Evolutionary conservation across 768 basidiomycete genomes (phyloP).

Genomic region (Cystobasidium tubakii): DNA sequence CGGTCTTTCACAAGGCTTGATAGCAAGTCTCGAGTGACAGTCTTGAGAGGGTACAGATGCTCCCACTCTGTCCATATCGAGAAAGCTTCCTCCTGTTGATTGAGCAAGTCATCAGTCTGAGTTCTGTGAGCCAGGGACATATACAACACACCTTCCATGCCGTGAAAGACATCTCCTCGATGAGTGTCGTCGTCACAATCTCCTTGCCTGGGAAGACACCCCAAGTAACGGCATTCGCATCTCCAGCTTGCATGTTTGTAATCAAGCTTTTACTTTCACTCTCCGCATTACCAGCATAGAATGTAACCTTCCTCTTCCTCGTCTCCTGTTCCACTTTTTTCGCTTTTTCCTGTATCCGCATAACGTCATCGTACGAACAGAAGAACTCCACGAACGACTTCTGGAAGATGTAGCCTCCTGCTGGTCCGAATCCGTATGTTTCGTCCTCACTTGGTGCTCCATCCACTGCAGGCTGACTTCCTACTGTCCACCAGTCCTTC

Average conservation of each 20-base stretch:
- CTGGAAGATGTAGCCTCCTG: constrained; percentile 89
- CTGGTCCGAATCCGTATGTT: constrained; percentile 87
- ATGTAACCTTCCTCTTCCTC: constrained; percentile 64
- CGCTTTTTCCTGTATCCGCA: constrained; percentile 40
- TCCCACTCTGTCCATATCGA: constrained; percentile 95
- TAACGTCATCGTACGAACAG: constrained; percentile 52
- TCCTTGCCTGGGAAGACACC: constrained; percentile 96
- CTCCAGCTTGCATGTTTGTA: constrained; percentile 71
- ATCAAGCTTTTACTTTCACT: constrained; percentile 60
- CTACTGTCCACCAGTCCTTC: constrained; percentile 89
- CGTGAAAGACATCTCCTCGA: constrained; percentile 86
- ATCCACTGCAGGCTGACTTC: constrained; percentile 90
- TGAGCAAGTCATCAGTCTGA: too few species aligned
- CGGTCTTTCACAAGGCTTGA: constrained; percentile 64
- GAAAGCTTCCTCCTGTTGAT: constrained; percentile 80
- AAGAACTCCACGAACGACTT: constrained; percentile 98
- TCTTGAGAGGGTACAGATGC: constrained; percentile 69
- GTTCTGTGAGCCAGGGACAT: too few species aligned
- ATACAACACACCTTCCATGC: constrained; percentile 93
- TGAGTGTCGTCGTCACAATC: constrained; percentile 90
- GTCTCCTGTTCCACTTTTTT: constrained; percentile 53
- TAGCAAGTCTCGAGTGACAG: constrained; percentile 66
- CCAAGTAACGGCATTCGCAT: constrained; percentile 95
- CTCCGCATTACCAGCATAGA: constrained; percentile 66
- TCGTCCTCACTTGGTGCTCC: constrained; percentile 67